Evolutionary conservation across 2,329 filamentous ascomycete species (phyloP).

Genomic region (Exophiala oligosperma): DNA sequence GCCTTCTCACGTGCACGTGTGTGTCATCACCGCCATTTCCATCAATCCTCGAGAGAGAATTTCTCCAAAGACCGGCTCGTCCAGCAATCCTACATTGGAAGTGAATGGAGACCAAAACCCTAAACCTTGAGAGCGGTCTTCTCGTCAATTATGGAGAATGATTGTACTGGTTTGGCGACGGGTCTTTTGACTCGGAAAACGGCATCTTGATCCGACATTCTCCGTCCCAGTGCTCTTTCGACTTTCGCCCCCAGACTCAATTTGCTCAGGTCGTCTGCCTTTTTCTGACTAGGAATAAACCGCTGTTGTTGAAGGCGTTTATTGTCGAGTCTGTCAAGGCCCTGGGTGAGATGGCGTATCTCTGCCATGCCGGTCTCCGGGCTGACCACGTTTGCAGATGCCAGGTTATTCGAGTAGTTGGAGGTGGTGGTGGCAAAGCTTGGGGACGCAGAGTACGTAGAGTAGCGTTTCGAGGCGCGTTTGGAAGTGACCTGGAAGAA

Average conservation of each 20-base stretch:
- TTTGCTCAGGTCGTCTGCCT: conserved; percentile 79
- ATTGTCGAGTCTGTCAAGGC: conserved; percentile 86
- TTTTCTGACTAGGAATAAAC: conserved; percentile 74
- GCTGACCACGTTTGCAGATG: conserved; percentile 22
- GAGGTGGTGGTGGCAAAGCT: conserved; percentile 50
- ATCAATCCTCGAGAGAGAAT: no score
- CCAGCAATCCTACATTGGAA: no score
- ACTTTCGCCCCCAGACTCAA: conserved; percentile 87
- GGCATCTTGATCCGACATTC: conserved; percentile 87
- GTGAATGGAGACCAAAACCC: not conserved
- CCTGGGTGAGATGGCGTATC: conserved; percentile 74
- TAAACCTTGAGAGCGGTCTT: conserved; percentile 14
- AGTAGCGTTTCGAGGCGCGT: conserved; percentile 54
- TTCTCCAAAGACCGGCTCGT: no score
- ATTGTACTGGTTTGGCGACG: conserved; percentile 5
- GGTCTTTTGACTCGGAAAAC: conserved; percentile 23
- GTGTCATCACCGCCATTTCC: no score
- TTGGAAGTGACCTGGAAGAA: conserved; percentile 38
- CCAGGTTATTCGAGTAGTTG: conserved; percentile 28
- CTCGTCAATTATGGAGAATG: conserved; percentile 19
- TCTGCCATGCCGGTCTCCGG: conserved; percentile 52
- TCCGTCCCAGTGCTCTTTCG: conserved; percentile 78
- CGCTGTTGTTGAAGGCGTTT: conserved; percentile 80
- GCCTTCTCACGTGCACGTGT: no score
- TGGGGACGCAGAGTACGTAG: conserved; percentile 51